Conservation (phyloP, 805 yeast genomes). For the Candida wancherniae region DNA sequence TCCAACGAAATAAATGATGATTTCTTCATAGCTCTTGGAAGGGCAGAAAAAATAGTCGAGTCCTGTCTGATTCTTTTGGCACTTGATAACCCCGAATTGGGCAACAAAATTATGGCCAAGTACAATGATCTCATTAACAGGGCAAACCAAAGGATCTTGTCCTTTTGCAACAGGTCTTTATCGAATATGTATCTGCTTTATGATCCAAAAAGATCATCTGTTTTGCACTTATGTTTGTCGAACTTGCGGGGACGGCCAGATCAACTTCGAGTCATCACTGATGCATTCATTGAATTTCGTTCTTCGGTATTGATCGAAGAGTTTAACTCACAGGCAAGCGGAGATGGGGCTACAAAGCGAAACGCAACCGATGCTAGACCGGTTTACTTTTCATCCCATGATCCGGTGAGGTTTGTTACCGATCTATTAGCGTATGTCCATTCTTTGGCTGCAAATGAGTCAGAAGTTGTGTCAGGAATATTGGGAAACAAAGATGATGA, state of each 20-base stretch:
- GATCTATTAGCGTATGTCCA: constrained; percentile 88
- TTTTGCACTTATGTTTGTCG: constrained; percentile 29
- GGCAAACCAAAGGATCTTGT: constrained; percentile 26
- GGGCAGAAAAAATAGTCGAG: constrained; percentile 59
- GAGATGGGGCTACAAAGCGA: constrained; percentile 16
- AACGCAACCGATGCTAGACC: constrained; percentile 34
- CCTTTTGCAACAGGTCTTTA: constrained; percentile 31
- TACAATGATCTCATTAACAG: constrained; percentile 47
- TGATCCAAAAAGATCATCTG: constrained; percentile 20
- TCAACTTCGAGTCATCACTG: constrained; percentile 55
- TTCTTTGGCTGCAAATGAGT: constrained; percentile 79
- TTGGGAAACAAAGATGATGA: constrained; percentile 35
- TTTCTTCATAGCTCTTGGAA: constrained; percentile 56
- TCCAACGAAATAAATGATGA: constrained; percentile 45
- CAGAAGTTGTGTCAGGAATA: constrained; percentile 64
- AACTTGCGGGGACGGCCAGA: constrained; percentile 37
- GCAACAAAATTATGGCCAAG: constrained; percentile 58
- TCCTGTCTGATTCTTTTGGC: constrained; percentile 69
- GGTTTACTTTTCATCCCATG: constrained; percentile 64
- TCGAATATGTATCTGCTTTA: constrained; percentile 27
- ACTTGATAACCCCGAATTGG: constrained; percentile 61
- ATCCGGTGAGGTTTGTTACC: constrained; percentile 77
- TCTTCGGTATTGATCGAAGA: constrained; percentile 62
- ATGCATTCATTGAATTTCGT: constrained; percentile 63
- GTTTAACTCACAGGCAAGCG: constrained; percentile 54